Evolutionary conservation across 345 rosid species (phyloP).

Genomic region (Trapa incisa): DNA sequence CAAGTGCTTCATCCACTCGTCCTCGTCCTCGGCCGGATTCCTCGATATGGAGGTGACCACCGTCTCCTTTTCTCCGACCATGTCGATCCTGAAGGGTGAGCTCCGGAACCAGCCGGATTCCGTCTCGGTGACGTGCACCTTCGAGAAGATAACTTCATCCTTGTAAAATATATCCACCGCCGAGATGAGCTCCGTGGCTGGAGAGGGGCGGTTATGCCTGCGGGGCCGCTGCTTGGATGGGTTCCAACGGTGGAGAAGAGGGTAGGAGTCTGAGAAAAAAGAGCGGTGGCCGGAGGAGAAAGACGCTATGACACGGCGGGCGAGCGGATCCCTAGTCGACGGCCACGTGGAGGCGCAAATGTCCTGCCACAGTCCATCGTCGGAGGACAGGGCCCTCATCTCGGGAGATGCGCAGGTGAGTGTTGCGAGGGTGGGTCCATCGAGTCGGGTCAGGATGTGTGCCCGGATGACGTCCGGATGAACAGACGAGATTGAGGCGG

Average conservation of each 20-base stretch:
- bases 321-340: conserved; percentile 28
- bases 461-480: conserved; percentile 43
- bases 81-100: conserved; percentile 56
- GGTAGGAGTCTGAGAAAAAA: conserved; percentile 53
- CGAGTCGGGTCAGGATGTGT: conserved; percentile 56
- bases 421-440: conserved; percentile 54
- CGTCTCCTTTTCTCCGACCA: conserved; percentile 40
- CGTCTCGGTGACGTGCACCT: conserved; percentile 32
- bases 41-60: conserved; percentile 17
- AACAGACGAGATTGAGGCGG: conserved; percentile 28
- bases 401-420: conserved; percentile 36
- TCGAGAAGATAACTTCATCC: conserved; percentile 31
- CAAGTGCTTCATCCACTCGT: conserved; percentile 33
- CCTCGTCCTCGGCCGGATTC: conserved; percentile 9
- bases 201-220: conserved; percentile 2
- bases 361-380: conserved; percentile 39
- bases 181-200: conserved; percentile 30
- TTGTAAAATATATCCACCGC: conserved; percentile 60
- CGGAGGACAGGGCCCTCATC: conserved; percentile 28
- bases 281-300: conserved; percentile 49
- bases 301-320: conserved; percentile 26
- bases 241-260: conserved; percentile 19
- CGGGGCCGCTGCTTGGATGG: not conserved
- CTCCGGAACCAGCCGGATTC: conserved; percentile 36
- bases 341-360: conserved; percentile 52